Percentiles rank a stretch among this genome's conserved stretches.
Conservation (phyloP, 805 yeast genomes). For the Yamadazyma tumulicola region DNA sequence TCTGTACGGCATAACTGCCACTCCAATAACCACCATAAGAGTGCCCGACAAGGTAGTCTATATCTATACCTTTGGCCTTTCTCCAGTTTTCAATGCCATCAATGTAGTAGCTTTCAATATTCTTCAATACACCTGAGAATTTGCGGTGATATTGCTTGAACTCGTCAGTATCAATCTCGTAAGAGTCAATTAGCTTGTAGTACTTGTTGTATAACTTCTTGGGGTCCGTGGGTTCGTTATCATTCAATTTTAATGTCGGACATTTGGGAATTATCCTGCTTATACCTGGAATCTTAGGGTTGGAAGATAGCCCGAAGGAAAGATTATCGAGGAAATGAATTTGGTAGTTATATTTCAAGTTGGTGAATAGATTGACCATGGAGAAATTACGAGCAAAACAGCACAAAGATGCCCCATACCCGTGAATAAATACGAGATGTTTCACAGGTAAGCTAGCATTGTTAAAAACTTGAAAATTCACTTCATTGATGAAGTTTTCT, state of each 20-base stretch:
- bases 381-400: slow-evolving; percentile 55
- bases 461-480: slow-evolving; percentile 28
- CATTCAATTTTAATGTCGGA: slow-evolving; percentile 24
- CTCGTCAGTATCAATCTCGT: slow-evolving; percentile 21
- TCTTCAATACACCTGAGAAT: slow-evolving; percentile 36
- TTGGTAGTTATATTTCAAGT: slow-evolving; percentile 34
- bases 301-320: slow-evolving; percentile 51
- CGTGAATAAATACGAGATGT: slow-evolving; percentile 52
- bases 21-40: slow-evolving; percentile 78
- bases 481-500: slow-evolving; percentile 31
- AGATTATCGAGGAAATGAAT: slow-evolving; percentile 49
- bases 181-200: slow-evolving; percentile 37
- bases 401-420: slow-evolving; percentile 55
- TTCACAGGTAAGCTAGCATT: slow-evolving; percentile 21
- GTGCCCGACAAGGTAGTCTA: slow-evolving; percentile 67
- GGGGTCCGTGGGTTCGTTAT: slow-evolving; percentile 23
- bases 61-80: slow-evolving; percentile 39
- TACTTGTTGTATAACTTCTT: slow-evolving; percentile 34
- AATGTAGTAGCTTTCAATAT: slow-evolving; percentile 54
- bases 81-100: slow-evolving; percentile 69
- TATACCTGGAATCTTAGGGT: slow-evolving; percentile 32
- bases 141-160: slow-evolving; percentile 28
- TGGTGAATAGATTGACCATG: slow-evolving; percentile 29
- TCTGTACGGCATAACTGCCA: slow-evolving; percentile 54
- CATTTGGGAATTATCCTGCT: slow-evolving; percentile 17